phyloP scores from a whole-genome alignment of 2,329 filamentous ascomycete species.

The Hypoxylon rubiginosum region DNA sequence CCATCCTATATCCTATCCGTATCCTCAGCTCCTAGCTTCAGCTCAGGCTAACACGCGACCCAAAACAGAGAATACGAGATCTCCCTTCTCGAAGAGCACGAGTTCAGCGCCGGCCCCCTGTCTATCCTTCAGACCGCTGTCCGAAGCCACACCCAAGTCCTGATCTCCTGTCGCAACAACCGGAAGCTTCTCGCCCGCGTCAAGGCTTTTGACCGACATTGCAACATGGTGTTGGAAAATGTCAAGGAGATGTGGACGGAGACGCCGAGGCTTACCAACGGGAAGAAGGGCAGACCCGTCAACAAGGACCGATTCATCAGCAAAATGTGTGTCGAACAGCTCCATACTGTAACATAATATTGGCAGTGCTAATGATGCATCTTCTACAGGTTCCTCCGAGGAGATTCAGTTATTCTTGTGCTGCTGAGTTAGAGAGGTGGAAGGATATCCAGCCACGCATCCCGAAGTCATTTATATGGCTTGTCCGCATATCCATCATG shows the following conservation, averaged over 20 bases:
- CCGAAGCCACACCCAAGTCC: slow-evolving; percentile 91
- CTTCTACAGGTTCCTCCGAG: slow-evolving; percentile 78
- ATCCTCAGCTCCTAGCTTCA: slow-evolving; percentile 21
- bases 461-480: slow-evolving; percentile 15
- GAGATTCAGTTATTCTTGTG: slow-evolving; percentile 89
- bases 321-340: slow-evolving; percentile 79
- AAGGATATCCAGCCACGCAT: slow-evolving; percentile 12
- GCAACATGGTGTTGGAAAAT: slow-evolving; percentile 98
- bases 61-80: slow-evolving; percentile 66
- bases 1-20: slow-evolving; percentile 19
- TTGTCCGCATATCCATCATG: slow-evolving; percentile 22
- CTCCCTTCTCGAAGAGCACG: slow-evolving; percentile 76
- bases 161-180: slow-evolving; percentile 98
- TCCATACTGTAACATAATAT: slow-evolving; percentile 6
- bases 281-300: slow-evolving; percentile 89
- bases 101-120: slow-evolving; percentile 83
- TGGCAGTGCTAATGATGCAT: slow-evolving; percentile 14
- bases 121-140: slow-evolving; percentile 98
- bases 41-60: slow-evolving; percentile 47
- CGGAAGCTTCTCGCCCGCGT: slow-evolving; percentile 96
- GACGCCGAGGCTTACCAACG: slow-evolving; percentile 83
- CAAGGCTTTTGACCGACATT: slow-evolving; percentile 98
- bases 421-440: slow-evolving; percentile 74
- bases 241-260: slow-evolving; percentile 99
- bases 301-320: slow-evolving; percentile 99